phyloP scores from a whole-genome alignment of 2,329 filamentous ascomycete species.

The Cordyceps farinosa region DNA sequence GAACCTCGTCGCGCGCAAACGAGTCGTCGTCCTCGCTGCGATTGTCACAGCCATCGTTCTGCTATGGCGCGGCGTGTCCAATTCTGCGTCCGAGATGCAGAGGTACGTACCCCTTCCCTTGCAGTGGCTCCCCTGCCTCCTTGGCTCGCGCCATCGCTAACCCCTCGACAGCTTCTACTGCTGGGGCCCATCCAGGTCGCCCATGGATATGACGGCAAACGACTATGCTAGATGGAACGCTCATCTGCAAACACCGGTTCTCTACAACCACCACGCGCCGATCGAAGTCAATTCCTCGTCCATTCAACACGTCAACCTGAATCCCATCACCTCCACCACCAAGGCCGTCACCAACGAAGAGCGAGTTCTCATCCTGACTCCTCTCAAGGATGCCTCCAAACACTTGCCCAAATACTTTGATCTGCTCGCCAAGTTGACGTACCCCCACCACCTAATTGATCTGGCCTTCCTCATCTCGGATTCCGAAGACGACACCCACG shows the following conservation, averaged over 20 bases:
- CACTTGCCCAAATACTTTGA: constrained; percentile 91
- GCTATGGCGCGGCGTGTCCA: constrained; percentile 82
- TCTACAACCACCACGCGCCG: constrained; percentile 93
- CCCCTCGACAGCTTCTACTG: constrained; percentile 75
- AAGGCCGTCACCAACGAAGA: constrained; percentile 79
- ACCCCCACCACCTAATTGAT: constrained; percentile 93
- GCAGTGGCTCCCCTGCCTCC: constrained; percentile 3
- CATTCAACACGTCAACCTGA: constrained; percentile 80
- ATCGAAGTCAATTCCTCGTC: constrained; percentile 77
- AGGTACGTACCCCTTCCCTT: constrained; percentile 55
- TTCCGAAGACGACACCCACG: constrained; percentile 84
- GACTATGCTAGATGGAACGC: constrained; percentile 87
- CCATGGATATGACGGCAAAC: constrained; percentile 90
- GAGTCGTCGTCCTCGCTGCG: constrained; percentile 71
- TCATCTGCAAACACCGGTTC: constrained; percentile 85
- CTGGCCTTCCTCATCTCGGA: constrained; percentile 93
- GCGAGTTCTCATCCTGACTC: constrained; percentile 85
- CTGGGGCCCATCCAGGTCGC: constrained; percentile 92
- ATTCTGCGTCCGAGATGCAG: constrained; percentile 82
- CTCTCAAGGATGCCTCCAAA: constrained; percentile 80
- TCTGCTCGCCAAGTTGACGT: constrained; percentile 81
- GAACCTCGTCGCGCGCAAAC: constrained; percentile 69
- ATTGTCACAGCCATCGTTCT: constrained; percentile 69
- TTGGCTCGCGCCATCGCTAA: constrained; percentile 9
- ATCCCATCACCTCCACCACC: constrained; percentile 74